Evolutionary conservation across 805 yeast genomes (phyloP).

Genomic region (Wickerhamomyces pijperi): DNA sequence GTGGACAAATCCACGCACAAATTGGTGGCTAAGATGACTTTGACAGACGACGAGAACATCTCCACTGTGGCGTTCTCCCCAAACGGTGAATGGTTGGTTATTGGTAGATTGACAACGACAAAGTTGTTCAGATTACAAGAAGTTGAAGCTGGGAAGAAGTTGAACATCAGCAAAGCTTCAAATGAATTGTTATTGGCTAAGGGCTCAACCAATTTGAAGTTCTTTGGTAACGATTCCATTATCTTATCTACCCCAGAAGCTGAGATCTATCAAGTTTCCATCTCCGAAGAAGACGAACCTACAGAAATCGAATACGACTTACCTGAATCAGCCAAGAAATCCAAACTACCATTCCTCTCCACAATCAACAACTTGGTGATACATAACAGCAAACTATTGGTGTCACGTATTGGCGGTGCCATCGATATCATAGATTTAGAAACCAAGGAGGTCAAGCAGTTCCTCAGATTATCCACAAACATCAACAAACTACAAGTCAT

Average conservation of each 20-base stretch:
- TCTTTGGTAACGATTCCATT: slow-evolving; percentile 35
- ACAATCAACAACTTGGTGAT: slow-evolving; percentile 43
- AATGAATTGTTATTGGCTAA: slow-evolving; percentile 23
- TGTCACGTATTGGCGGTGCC: slow-evolving; percentile 56
- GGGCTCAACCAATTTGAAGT: slow-evolving; percentile 47
- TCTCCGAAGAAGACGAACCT: slow-evolving; percentile 6
- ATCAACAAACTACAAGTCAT: slow-evolving; percentile 51
- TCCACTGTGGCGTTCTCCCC: slow-evolving; percentile 54
- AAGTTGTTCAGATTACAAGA: slow-evolving; percentile 57
- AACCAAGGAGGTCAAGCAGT: slow-evolving; percentile 21
- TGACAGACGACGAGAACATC: slow-evolving; percentile 74
- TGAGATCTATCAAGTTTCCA: slow-evolving; percentile 35
- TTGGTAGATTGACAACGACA: slow-evolving; percentile 56
- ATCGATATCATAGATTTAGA: slow-evolving; percentile 38
- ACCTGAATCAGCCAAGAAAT: slow-evolving; percentile 25
- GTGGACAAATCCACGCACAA: slow-evolving; percentile 25
- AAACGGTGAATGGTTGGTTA: slow-evolving; percentile 56
- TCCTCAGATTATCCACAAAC: slow-evolving; percentile 48
- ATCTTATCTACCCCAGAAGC: slow-evolving; percentile 50
- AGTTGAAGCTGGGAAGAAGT: slow-evolving; percentile 20
- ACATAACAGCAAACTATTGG: slow-evolving; percentile 35
- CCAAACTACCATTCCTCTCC: slow-evolving; percentile 34
- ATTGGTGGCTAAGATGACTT: slow-evolving; percentile 52
- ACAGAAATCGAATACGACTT: slow-evolving; percentile 26
- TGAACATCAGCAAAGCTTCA: slow-evolving; percentile 43